phyloP scores from a whole-genome alignment of 345 rosid species.

The Populus tremula region DNA sequence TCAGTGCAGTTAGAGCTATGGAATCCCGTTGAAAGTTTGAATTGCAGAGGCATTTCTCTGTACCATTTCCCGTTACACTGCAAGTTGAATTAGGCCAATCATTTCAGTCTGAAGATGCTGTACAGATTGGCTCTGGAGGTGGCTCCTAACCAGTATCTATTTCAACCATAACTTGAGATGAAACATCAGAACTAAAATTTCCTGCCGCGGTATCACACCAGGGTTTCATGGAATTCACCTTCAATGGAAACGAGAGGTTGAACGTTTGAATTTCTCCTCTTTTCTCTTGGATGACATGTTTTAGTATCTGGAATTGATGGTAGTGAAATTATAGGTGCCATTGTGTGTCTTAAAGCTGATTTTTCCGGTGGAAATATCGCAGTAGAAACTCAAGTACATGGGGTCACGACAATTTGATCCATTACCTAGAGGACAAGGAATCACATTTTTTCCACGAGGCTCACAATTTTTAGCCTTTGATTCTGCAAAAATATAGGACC shows the following conservation, averaged over 20 bases:
- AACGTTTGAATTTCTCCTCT: conserved; percentile 8
- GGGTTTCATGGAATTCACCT: neutral
- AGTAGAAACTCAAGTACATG: conserved; percentile 45
- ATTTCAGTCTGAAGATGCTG: conserved; percentile 45
- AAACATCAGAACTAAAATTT: neutral
- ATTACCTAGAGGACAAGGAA: conserved; percentile 67
- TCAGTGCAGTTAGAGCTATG: conserved; percentile 36
- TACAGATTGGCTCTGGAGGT: conserved; percentile 55
- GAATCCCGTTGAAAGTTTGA: conserved; percentile 46
- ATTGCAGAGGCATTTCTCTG: conserved; percentile 48
- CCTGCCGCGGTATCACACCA: neutral
- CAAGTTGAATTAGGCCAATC: conserved; percentile 57
- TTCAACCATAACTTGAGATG: conserved; percentile 22
- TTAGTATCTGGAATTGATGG: conserved; percentile 34
- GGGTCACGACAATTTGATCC: conserved; percentile 59
- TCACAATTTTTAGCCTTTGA: conserved; percentile 41
- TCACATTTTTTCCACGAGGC: conserved; percentile 44
- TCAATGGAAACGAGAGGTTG: conserved; percentile 34
- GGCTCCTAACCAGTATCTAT: conserved; percentile 54
- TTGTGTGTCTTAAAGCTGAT: conserved; percentile 34
- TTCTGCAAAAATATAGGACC: conserved; percentile 31
- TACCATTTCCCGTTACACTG: conserved; percentile 9
- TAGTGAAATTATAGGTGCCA: conserved; percentile 41
- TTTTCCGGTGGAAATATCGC: conserved; percentile 45
- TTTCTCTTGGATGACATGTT: conserved; percentile 36